Evolutionary conservation across 78 protist genomes (phyloP).

Genomic region (Pelomyxa schiedti): DNA sequence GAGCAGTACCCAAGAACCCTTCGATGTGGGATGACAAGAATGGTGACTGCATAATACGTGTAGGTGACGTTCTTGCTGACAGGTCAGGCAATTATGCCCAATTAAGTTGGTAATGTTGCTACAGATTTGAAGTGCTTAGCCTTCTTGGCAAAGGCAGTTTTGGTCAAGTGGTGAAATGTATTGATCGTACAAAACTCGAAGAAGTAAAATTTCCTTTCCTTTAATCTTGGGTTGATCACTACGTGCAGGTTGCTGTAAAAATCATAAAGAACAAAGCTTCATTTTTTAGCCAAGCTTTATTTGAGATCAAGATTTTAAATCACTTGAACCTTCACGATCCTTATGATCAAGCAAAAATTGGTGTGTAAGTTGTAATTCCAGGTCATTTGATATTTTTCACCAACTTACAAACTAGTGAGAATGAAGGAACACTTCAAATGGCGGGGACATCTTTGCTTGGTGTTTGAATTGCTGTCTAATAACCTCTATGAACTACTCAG

Average conservation of each 20-base stretch:
- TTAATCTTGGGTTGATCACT: no score
- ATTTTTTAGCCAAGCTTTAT: conserved; percentile 65
- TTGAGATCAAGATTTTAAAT: conserved; percentile 58
- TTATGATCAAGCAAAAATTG: conserved; percentile 28
- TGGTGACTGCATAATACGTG: conserved; percentile 36
- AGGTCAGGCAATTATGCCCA: no score
- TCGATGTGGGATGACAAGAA: conserved; percentile 52
- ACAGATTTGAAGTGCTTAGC: conserved; percentile 31
- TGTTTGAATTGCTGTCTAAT: conserved; percentile 55
- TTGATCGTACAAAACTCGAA: conserved; percentile 12
- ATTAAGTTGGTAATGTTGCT: no score
- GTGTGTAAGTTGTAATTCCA: no score
- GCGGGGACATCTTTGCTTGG: conserved; percentile 47
- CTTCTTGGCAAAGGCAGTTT: conserved; percentile 82
- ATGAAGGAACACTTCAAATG: conserved; percentile 38
- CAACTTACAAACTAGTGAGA: no score
- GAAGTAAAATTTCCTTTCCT: no score
- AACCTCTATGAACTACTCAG: conserved; percentile 84
- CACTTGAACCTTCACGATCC: conserved; percentile 49
- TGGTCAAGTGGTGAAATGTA: conserved; percentile 80
- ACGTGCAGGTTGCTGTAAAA: conserved; percentile 92
- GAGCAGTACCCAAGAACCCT: no score
- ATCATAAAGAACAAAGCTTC: conserved; percentile 74
- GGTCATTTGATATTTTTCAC: no score
- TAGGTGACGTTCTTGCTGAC: conserved; percentile 30